Percentiles rank a stretch among this genome's conserved stretches.
phyloP scores from a whole-genome alignment of 2,329 filamentous ascomycete genomes.

The Leptodontidium sp. region DNA sequence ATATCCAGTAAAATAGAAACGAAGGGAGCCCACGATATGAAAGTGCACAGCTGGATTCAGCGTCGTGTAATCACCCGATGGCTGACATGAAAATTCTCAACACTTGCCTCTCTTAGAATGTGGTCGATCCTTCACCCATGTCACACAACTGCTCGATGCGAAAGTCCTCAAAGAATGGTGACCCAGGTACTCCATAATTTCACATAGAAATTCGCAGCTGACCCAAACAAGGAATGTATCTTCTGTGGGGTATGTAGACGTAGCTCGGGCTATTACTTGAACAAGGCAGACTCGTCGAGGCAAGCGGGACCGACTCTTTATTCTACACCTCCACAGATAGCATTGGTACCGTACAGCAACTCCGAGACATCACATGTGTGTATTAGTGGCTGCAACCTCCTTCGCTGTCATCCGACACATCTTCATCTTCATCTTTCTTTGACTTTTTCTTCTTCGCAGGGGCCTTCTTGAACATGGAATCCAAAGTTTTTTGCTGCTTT shows the following conservation, averaged over 20 bases:
- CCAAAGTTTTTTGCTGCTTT: slow-evolving; percentile 60
- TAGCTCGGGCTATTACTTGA: not conserved
- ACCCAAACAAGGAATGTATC: not conserved
- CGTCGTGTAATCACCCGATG: not conserved
- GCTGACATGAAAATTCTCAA: not conserved
- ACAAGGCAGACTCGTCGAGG: not conserved
- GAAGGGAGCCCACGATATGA: too few species aligned
- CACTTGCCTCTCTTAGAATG: not conserved
- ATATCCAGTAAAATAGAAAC: not conserved
- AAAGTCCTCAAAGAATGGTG: not conserved
- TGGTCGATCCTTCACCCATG: not conserved
- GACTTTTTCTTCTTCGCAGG: slow-evolving; percentile 50
- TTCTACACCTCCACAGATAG: not conserved
- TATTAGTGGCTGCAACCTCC: slow-evolving; percentile 42
- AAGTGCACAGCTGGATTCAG: not conserved
- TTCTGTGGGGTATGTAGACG: not conserved
- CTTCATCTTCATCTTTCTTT: slow-evolving; percentile 46
- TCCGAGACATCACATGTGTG: not conserved
- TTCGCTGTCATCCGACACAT: slow-evolving; percentile 38
- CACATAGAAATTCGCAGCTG: not conserved
- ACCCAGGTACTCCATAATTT: not conserved
- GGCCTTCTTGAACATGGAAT: slow-evolving; percentile 49
- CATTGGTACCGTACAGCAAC: not conserved
- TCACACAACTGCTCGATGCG: not conserved
- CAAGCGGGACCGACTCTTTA: not conserved